These are phyloP conservation scores for Beta vulgaris DNA, from an alignment of 148 eudicot species.

Conservation along the genomic window DNA sequence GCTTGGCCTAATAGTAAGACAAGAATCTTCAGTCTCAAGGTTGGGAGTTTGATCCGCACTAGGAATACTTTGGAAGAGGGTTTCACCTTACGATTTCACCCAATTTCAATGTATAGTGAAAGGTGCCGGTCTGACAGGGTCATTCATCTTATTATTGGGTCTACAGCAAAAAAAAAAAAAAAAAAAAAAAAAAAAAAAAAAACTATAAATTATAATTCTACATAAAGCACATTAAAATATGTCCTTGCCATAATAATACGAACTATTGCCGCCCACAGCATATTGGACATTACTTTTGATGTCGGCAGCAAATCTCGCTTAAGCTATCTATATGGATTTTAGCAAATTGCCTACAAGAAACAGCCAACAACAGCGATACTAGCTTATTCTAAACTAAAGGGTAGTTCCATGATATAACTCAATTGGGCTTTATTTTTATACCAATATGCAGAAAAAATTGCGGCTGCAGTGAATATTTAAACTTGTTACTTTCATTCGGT, in stretches of 20 bases:
- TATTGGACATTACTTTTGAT: not conserved
- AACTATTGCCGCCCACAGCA: conserved; percentile 15
- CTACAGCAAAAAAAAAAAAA: no score
- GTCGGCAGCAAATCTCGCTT: conserved; percentile 2
- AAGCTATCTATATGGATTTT: not conserved
- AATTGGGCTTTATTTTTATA: not conserved
- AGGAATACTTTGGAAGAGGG: no score
- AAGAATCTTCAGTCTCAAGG: no score
- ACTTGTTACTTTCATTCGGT: not conserved
- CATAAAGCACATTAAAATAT: not conserved
- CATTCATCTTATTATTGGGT: no score
- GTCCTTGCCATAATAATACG: not conserved
- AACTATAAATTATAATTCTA: no score
- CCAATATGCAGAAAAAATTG: conserved; percentile 21
- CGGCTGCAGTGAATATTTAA: conserved; percentile 12
- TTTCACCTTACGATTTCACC: no score
- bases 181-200: no score
- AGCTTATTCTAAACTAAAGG: not conserved
- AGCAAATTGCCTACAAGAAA: not conserved
- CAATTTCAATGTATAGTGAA: no score
- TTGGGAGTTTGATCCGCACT: no score
- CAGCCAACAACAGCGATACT: not conserved
- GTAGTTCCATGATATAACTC: not conserved
- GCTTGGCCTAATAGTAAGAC: no score
- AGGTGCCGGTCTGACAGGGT: no score